A percentile compares a stretch with the other conserved stretches of the same genome.
Conservation (phyloP, 371 early-diverging fungal genomes). For the Mortierella sp. region DNA sequence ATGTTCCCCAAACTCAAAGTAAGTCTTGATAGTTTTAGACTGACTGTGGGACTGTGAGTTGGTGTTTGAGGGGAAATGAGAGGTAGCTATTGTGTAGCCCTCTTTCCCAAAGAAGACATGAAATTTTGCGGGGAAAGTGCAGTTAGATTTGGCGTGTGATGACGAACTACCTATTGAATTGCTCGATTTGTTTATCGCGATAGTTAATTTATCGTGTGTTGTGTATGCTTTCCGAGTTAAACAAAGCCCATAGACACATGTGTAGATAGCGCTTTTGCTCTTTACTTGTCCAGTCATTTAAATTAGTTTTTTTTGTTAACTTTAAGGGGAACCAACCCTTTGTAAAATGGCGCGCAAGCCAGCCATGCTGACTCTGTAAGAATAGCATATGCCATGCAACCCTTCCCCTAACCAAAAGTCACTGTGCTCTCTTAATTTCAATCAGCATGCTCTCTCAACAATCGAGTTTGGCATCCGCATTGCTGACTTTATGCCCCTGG, state of each 20-base stretch:
- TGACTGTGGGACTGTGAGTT: neutral
- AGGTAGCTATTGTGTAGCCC: neutral
- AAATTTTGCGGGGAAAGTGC: conserved; percentile 29
- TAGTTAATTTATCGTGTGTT: conserved; percentile 20
- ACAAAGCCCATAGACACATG: conserved; percentile 37
- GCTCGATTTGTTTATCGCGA: conserved; percentile 5
- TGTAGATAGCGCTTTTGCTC: conserved; percentile 25
- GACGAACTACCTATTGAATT: conserved; percentile 6
- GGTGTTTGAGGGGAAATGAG: neutral
- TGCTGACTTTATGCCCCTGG: conserved; percentile 66
- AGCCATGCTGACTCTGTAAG: neutral
- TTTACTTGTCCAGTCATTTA: neutral
- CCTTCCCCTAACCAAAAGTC: neutral
- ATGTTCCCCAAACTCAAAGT: conserved; percentile 55
- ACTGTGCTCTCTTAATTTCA: neutral
- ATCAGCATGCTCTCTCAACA: conserved; percentile 51
- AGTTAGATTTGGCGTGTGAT: conserved; percentile 24
- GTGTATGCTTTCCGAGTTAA: conserved; percentile 2
- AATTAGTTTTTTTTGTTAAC: neutral
- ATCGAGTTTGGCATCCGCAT: conserved; percentile 72
- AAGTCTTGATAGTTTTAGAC: conserved; percentile 22
- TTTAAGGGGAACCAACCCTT: neutral
- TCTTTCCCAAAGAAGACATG: conserved; percentile 12
- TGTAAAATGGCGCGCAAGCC: conserved; percentile 35
- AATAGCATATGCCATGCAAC: neutral